phyloP scores from a whole-genome alignment of 305 asterid genomes.

The Andrographis paniculata region DNA sequence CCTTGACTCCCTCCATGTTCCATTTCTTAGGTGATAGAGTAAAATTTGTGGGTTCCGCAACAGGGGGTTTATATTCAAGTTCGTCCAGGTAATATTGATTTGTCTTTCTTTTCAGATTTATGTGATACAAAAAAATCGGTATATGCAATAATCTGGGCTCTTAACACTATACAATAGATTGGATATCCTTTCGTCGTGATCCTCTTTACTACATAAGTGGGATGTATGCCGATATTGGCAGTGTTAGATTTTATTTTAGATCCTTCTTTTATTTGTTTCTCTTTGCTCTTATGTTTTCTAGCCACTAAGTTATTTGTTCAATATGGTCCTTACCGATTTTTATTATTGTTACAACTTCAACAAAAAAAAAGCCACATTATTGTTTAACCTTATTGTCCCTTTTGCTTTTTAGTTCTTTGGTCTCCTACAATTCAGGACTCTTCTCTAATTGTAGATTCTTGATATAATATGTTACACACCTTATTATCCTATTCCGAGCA shows the following conservation, averaged over 20 bases:
- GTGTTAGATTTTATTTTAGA: neutral
- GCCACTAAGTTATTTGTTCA: neutral
- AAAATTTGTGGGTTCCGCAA: conserved; percentile 57
- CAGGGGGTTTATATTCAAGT: conserved; percentile 42
- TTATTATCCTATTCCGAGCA: too few relatives aligned
- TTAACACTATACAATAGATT: neutral
- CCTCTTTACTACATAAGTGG: neutral
- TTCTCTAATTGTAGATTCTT: too few relatives aligned
- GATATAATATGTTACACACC: too few relatives aligned
- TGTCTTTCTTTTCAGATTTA: conserved; percentile 6
- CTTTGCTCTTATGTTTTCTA: neutral
- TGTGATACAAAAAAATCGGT: neutral
- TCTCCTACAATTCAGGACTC: too few relatives aligned
- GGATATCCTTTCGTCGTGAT: neutral
- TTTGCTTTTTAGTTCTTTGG: too few relatives aligned
- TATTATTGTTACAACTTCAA: too few relatives aligned
- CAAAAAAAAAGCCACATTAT: too few relatives aligned
- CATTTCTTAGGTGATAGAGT: conserved; percentile 64
- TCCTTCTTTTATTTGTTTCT: neutral
- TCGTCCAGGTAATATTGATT: conserved; percentile 43
- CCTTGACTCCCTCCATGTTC: conserved; percentile 11
- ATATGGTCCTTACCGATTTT: neutral
- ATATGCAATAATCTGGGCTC: neutral
- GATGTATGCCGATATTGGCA: neutral
- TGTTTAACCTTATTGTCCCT: too few relatives aligned